A percentile compares a stretch with the other conserved stretches of the same genome.
Evolutionary conservation across 2,329 filamentous ascomycete species (phyloP).

Genomic region (Teratosphaeria pseudoeucalypti): DNA sequence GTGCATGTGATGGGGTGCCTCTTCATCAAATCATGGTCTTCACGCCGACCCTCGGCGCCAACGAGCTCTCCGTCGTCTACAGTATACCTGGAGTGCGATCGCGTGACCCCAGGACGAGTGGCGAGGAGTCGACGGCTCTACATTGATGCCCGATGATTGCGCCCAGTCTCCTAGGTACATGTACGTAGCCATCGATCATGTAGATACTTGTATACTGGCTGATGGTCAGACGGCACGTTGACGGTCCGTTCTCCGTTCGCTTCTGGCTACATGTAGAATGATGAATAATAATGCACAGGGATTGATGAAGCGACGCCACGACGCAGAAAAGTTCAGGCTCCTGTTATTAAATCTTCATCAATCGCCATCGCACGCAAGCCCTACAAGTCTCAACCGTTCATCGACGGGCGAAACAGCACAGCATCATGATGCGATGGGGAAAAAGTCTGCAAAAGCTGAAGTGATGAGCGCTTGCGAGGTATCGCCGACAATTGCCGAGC

Average conservation of each 20-base stretch:
- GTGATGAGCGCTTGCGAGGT: background rate
- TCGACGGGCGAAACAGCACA: background rate
- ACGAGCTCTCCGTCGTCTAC: too few species aligned
- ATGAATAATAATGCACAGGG: background rate
- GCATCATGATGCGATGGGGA: background rate
- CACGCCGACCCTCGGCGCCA: too few species aligned
- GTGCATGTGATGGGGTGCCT: too few species aligned
- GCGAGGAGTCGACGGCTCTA: too few species aligned
- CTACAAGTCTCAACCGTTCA: background rate
- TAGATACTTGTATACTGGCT: too few species aligned
- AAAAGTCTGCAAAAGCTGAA: background rate
- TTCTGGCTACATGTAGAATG: background rate
- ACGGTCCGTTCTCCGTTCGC: background rate
- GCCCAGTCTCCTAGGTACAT: too few species aligned
- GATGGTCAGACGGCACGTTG: background rate
- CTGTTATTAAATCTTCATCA: background rate
- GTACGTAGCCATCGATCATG: too few species aligned
- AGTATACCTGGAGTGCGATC: too few species aligned
- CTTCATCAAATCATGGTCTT: too few species aligned
- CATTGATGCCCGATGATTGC: too few species aligned
- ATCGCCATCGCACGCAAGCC: background rate
- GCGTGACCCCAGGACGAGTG: too few species aligned
- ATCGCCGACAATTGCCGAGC: background rate
- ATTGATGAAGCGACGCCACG: background rate
- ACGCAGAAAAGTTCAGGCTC: background rate